Evolutionary conservation across 2,329 filamentous ascomycete genomes (phyloP).

Genomic region (Neocucurbitaria cava): DNA sequence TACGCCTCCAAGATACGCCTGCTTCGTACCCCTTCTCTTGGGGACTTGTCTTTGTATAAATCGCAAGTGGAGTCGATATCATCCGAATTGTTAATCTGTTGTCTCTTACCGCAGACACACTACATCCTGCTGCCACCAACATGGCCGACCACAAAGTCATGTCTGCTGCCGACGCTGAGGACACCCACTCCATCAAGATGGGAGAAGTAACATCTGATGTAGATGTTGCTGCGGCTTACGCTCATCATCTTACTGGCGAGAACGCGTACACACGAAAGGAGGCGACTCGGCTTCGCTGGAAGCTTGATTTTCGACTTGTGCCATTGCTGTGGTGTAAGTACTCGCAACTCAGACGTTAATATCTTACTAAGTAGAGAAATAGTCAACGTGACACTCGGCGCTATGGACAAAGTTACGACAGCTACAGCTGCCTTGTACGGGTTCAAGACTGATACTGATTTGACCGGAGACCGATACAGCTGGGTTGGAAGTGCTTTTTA

Average conservation of each 20-base stretch:
- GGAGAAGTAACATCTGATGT: conserved; percentile 13
- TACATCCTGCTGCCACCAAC: not conserved
- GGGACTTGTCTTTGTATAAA: conserved; percentile 3
- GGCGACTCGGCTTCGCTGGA: conserved; percentile 46
- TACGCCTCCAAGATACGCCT: not conserved
- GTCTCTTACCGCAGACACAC: not conserved
- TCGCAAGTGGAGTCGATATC: not conserved
- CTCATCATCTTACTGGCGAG: conserved; percentile 31
- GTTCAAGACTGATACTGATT: conserved; percentile 26
- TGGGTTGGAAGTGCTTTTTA: conserved; percentile 32
- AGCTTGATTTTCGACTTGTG: conserved; percentile 52
- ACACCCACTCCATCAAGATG: conserved; percentile 8
- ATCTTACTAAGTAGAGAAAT: not conserved
- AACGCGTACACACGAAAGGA: conserved; percentile 34
- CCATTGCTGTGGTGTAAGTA: conserved; percentile 46
- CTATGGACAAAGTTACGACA: conserved; percentile 27
- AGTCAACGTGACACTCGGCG: conserved; percentile 29
- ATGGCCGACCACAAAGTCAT: conserved; percentile 5
- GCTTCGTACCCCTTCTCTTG: not conserved
- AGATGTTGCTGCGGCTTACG: conserved; percentile 38
- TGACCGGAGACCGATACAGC: conserved; percentile 30
- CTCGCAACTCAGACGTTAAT: not conserved
- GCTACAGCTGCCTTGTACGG: conserved; percentile 34
- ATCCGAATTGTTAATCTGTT: not conserved
- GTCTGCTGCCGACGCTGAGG: conserved; percentile 6